Evolutionary conservation across 768 basidiomycete genomes (phyloP), one percentile per base, ranked within the genome.

Genomic region (Lentinula aciculospora): DNA sequence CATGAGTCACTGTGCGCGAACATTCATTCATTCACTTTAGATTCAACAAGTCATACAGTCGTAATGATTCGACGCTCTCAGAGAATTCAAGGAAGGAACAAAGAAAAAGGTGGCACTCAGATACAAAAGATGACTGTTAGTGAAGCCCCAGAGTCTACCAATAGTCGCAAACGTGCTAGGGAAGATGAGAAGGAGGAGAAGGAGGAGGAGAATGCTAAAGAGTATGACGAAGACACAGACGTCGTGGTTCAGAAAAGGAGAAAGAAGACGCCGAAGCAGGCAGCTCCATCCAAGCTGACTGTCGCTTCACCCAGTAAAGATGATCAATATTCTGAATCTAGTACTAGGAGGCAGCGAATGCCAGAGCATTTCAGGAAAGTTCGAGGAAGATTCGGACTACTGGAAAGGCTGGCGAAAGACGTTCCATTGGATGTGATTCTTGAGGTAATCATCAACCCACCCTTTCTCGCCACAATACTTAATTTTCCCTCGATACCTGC

Each of bases 401-500:
- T 56, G 12, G 54, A 45, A 12, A 56, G 21, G 23, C 19, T 56
- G n/a, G 54, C 32, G 0, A 56, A 42, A 10, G 54, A 56, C 31
- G 42, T 56, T n/a, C 54, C 54, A n/a, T n/a, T 56, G 15, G 54
- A 56, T 31, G 54, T 56, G 9, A 56, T 56, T 1, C 32, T 56
- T 23, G 54, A 56, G 31, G 54, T 56, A 56, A 15, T 21, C 13
- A 27, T 15, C 19, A 8, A 13, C 10, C 3, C 23, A n/a, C 9
- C 39, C n/a, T 34, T 36, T 19, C 27, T 2, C 15, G 27, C 19
- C 32, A 27, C 36, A 15, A 8, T 13, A 2, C 44, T 27, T 28
- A 9, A 37, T 17, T 21, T 17, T 28, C n/a, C n/a, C 12, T 27
- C 15, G 28, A 10, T 6, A 40, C 25, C 25, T 25, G 28, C n/a